These are phyloP conservation scores for Linderniella brevidens DNA, from an alignment of 257 asterid genomes.

Conservation along the genomic window DNA sequence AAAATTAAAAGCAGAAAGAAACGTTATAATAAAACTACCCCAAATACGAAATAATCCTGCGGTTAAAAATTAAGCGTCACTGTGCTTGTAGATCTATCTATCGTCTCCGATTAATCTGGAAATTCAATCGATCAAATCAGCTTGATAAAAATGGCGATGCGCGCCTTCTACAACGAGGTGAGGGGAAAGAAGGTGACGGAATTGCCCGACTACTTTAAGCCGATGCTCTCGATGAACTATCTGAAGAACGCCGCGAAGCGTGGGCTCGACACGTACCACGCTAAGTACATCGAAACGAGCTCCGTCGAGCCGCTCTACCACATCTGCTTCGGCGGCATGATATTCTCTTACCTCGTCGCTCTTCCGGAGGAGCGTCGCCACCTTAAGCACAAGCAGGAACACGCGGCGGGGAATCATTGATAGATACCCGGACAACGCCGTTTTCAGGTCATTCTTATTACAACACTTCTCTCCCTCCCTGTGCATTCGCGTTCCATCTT, in stretches of 20 bases:
- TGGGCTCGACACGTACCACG: constrained; percentile 44
- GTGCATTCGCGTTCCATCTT: too few species aligned
- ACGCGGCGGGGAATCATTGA: constrained; percentile 7
- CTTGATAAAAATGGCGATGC: constrained; percentile 40
- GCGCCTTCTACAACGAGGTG: constrained; percentile 52
- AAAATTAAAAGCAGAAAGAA: too few species aligned
- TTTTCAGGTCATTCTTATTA: too few species aligned
- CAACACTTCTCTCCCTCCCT: too few species aligned
- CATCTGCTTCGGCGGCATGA: constrained; percentile 83
- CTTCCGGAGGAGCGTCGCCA: constrained; percentile 99
- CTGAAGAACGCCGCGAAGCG: constrained; percentile 27
- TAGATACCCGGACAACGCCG: too few species aligned
- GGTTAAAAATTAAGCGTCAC: too few species aligned
- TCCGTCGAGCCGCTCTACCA: constrained; percentile 56
- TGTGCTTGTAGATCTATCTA: too few species aligned
- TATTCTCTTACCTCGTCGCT: constrained; percentile 69
- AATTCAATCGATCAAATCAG: neutral
- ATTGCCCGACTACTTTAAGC: constrained; percentile 65
- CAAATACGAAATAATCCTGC: too few species aligned
- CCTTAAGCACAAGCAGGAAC: constrained; percentile 51
- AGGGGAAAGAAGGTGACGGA: constrained; percentile 74
- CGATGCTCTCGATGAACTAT: constrained; percentile 30
- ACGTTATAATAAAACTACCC: too few species aligned
- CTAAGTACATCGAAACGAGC: constrained; percentile 55
- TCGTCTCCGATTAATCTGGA: neutral